Evolutionary conservation across 495 filamentous ascomycete species (phyloP).

Genomic region (Tuber indicum): DNA sequence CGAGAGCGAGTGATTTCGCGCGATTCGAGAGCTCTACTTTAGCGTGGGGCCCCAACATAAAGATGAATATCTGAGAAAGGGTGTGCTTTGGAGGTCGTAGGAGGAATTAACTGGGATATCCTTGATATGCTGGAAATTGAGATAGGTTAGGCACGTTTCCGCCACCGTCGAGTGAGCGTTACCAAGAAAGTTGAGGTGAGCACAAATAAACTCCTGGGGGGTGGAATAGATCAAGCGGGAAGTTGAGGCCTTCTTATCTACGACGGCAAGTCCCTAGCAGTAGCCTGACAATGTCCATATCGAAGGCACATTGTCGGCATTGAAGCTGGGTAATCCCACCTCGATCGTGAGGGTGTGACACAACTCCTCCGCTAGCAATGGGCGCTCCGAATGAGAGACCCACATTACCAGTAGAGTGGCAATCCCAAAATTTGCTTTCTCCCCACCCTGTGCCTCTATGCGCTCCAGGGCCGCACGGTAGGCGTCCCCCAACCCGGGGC

Average conservation of each 20-base stretch:
- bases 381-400: background rate
- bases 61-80: background rate
- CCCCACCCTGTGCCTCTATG: background rate
- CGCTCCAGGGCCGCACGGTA: background rate
- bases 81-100: background rate
- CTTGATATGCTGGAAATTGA: background rate
- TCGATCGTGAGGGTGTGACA: background rate
- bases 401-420: background rate
- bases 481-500: background rate
- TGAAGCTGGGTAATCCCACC: background rate
- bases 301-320: background rate
- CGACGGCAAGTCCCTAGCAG: background rate
- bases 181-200: background rate
- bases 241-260: background rate
- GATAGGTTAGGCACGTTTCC: background rate
- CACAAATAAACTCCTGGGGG: background rate
- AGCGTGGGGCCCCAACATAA: background rate
- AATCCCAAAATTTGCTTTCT: background rate
- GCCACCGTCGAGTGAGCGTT: background rate
- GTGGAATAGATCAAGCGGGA: background rate
- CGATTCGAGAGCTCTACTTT: background rate
- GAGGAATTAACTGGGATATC: background rate
- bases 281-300: background rate
- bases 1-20: background rate
- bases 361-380: background rate